These are phyloP conservation scores for Penicillium samsonianum DNA, from an alignment of 495 filamentous ascomycete genomes.

Conservation along the genomic window DNA sequence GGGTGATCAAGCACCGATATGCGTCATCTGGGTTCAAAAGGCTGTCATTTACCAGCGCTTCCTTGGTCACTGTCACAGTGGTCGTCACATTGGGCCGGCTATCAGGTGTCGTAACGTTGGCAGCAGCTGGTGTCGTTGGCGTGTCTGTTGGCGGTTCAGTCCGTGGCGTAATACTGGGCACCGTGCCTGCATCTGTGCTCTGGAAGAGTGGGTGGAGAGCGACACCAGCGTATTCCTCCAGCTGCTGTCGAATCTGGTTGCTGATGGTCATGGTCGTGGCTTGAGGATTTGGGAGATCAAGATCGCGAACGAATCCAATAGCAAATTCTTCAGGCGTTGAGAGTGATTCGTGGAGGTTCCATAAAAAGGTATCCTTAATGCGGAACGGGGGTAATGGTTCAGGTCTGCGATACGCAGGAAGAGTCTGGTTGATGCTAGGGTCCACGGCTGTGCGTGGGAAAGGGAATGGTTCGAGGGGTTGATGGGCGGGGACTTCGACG, in stretches of 20 bases:
- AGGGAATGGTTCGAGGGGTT: conserved; percentile 71
- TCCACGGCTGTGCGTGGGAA: conserved; percentile 62
- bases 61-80: conserved; percentile 42
- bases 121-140: conserved; percentile 53
- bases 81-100: conserved; percentile 32
- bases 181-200: conserved; percentile 47
- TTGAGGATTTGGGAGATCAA: conserved; percentile 79
- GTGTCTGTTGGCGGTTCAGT: conserved; percentile 46
- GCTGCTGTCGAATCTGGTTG: conserved; percentile 88
- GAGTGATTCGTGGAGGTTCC: conserved; percentile 95
- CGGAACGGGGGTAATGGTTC: conserved; percentile 80
- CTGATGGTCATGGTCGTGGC: conserved; percentile 75
- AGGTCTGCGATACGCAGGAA: conserved; percentile 73
- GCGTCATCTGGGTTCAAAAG: conserved; percentile 83
- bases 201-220: conserved; percentile 92
- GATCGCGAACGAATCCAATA: conserved; percentile 82
- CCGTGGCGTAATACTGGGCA: conserved; percentile 35
- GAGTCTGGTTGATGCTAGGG: conserved; percentile 59
- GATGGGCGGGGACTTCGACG: conserved; percentile 80
- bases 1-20: conserved; percentile 83
- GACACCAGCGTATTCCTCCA: conserved; percentile 95
- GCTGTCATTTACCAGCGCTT: conserved; percentile 50
- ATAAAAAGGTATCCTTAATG: conserved; percentile 90
- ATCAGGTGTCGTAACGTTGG: conserved; percentile 52
- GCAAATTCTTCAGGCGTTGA: conserved; percentile 96